These are phyloP conservation scores for Salix viminalis DNA, from an alignment of 345 rosid genomes.

Conservation along the genomic window DNA sequence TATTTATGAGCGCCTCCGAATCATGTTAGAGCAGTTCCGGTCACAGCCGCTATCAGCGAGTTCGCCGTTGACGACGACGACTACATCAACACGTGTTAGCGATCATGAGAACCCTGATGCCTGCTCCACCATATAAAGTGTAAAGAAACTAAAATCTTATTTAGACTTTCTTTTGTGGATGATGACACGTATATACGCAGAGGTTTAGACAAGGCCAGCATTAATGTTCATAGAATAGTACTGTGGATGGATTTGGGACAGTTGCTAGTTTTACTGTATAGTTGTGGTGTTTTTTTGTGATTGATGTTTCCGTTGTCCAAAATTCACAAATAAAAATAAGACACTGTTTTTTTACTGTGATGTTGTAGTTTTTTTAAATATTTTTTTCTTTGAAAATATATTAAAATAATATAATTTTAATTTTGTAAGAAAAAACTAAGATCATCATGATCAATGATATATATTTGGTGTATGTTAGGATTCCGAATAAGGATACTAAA, in stretches of 20 bases:
- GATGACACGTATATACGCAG: background rate
- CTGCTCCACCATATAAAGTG: constrained; percentile 34
- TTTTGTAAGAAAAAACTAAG: no score
- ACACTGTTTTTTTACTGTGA: no score
- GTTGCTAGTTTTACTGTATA: background rate
- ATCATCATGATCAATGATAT: no score
- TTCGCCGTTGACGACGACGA: constrained; percentile 39
- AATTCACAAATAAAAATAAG: no score
- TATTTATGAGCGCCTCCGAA: constrained; percentile 41
- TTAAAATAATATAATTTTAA: no score
- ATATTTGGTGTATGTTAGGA: no score
- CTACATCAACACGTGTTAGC: constrained; percentile 56
- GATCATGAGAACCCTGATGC: constrained; percentile 76
- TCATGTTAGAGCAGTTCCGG: constrained; percentile 53
- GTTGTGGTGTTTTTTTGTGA: background rate
- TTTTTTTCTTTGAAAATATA: no score
- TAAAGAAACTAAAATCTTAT: no score
- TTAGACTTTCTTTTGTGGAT: background rate
- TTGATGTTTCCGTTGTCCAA: no score
- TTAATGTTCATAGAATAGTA: background rate
- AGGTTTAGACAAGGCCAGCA: background rate
- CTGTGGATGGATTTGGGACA: background rate
- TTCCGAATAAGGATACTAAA: no score
- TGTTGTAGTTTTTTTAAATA: no score
- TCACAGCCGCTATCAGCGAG: constrained; percentile 46